phyloP scores from a whole-genome alignment of 768 basidiomycete species.

The Tulasnella sp. region DNA sequence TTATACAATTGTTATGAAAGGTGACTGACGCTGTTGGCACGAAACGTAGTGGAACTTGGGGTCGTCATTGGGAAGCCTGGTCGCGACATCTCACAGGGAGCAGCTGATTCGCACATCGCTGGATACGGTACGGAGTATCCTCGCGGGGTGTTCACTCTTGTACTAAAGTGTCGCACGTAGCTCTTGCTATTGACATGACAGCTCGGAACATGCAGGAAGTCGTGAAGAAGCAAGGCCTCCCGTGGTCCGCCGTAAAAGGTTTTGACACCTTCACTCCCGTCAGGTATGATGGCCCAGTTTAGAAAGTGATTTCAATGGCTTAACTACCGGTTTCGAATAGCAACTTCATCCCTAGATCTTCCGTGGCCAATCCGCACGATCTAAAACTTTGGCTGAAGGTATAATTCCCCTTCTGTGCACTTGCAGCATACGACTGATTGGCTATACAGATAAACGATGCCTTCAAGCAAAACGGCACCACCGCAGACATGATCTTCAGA shows the following conservation, averaged over 20 bases:
- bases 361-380: conserved; percentile 58
- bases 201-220: conserved; percentile 89
- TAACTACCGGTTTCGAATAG: conserved; percentile 28
- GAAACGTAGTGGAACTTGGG: conserved; percentile 69
- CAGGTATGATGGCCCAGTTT: conserved; percentile 39
- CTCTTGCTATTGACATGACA: conserved; percentile 92
- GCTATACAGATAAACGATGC: conserved; percentile 60
- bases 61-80: conserved; percentile 87
- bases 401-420: not conserved
- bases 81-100: conserved; percentile 60
- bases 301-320: not conserved
- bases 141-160: not conserved
- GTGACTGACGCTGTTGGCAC: not conserved
- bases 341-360: conserved; percentile 65
- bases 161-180: conserved; percentile 31
- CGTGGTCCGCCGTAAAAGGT: conserved; percentile 94
- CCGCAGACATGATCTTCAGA: conserved; percentile 82
- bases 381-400: conserved; percentile 69
- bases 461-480: conserved; percentile 73
- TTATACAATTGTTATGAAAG: not conserved
- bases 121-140: conserved; percentile 59
- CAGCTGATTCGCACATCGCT: conserved; percentile 69
- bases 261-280: conserved; percentile 95
- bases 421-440: not conserved
- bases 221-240: conserved; percentile 86